Base-by-base conservation (phyloP, 192 early-diverging fungal species). In the Chytriomyces sp. region DNA sequence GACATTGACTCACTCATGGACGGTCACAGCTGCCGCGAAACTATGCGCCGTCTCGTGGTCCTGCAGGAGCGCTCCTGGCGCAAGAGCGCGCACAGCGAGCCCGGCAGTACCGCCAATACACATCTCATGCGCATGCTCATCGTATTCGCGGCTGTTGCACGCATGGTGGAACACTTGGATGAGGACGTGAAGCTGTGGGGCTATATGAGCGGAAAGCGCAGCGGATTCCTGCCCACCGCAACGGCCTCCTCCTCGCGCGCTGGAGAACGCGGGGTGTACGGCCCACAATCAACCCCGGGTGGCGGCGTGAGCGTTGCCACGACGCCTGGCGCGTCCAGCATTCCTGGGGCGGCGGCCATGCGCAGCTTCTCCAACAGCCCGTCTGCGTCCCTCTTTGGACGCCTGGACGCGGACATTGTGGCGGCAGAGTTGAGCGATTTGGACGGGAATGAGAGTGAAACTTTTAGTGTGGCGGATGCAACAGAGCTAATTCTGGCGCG, bases 101-200 rank as follows among this genome's bases (percentile, higher is more conserved):
- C 7, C 59, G 68, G 38, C n/a, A 26, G 31, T 2, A 10, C 28
- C 22, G 37, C 8, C 31, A 22, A 19, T 12, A 79, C 59, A 75
- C 81, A 84, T 83, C 80, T 86, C 3, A 85, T 92, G 2, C 78
- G 88, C 36, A 72, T 93, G 1, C 67, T 94, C 34, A 79, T 93
- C 49, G 87, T 85, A 17, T 90, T 94, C 72, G 89, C 91, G 19
- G 84, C 82, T 12, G 81, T 94, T 22, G 92, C 90, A 17, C 80
- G 93, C 38, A 79, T 93, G 25, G 85, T 94, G 1, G 90, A 93
- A 72, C 88, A 89, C 79, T 84, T 93, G 80, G 90, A 93, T 57
- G 91, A 89, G 19, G 91, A 93, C 73, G 80, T 84, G 5, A 79
- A 78, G 10, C 84, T 90, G 57, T 92, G 92, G 92, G 75, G 55